phyloP scores from a whole-genome alignment of 2,329 filamentous ascomycete species.

The Trematosphaeria pertusa region DNA sequence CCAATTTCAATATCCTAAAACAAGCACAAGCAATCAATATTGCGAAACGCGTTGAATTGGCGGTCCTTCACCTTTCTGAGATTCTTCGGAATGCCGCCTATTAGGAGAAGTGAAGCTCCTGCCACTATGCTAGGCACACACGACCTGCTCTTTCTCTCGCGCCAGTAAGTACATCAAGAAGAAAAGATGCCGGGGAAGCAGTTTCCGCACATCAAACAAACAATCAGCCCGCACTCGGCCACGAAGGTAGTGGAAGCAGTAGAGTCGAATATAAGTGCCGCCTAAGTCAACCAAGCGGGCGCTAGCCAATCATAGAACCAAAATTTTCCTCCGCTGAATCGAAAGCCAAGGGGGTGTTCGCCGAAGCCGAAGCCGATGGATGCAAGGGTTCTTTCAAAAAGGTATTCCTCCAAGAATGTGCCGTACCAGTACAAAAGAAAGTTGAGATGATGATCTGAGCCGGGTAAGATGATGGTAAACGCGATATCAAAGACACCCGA shows the following conservation, averaged over 20 bases:
- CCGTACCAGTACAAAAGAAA: slow-evolving; percentile 6
- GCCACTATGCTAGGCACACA: too few species aligned
- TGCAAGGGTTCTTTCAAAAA: slow-evolving; percentile 16
- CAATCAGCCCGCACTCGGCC: neutral
- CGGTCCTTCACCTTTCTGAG: too few species aligned
- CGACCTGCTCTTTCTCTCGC: too few species aligned
- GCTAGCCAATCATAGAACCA: neutral
- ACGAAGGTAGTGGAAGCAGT: neutral
- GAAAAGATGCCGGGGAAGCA: neutral
- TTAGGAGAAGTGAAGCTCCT: too few species aligned
- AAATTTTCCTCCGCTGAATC: neutral
- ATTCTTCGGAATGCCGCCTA: too few species aligned
- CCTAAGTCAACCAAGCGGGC: neutral
- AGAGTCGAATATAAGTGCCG: neutral
- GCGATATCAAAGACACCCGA: slow-evolving; percentile 21
- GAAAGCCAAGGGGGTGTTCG: slow-evolving; percentile 1
- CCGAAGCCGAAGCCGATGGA: slow-evolving; percentile 18
- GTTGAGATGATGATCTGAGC: slow-evolving; percentile 3
- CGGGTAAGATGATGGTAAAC: slow-evolving; percentile 1
- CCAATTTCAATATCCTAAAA: too few species aligned
- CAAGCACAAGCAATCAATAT: too few species aligned
- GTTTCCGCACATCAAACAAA: slow-evolving; percentile 1
- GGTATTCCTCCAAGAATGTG: slow-evolving; percentile 11
- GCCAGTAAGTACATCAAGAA: slow-evolving; percentile 15
- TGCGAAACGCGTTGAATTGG: too few species aligned